These are phyloP conservation scores for Fusarium tuaranense DNA, from an alignment of 2,329 filamentous ascomycete genomes.

Conservation along the genomic window DNA sequence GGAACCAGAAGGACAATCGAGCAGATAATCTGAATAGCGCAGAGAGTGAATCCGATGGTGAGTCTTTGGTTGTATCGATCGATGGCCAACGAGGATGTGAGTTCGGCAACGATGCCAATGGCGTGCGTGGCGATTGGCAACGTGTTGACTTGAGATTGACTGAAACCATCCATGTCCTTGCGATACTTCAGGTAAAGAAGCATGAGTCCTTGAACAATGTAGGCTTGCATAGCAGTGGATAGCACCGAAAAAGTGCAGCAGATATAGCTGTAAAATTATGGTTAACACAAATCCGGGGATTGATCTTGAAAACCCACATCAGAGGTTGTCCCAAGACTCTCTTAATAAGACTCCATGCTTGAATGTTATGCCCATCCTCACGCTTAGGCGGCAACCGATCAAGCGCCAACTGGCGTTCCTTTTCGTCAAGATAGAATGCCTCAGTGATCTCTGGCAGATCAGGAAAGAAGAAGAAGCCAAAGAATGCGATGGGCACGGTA, in stretches of 20 bases:
- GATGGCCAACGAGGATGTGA: conserved; percentile 34
- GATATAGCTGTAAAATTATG: background rate
- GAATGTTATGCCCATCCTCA: conserved; percentile 50
- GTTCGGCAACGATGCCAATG: conserved; percentile 40
- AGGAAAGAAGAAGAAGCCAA: conserved; percentile 38
- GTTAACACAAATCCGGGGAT: background rate
- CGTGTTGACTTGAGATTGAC: conserved; percentile 43
- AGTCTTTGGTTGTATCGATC: conserved; percentile 28
- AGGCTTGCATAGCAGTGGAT: conserved; percentile 33
- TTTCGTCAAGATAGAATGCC: conserved; percentile 50
- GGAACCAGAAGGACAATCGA: conserved; percentile 36
- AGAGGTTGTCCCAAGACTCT: conserved; percentile 44
- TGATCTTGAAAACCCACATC: conserved; percentile 31
- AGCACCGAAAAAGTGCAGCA: conserved; percentile 48
- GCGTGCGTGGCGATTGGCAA: conserved; percentile 42
- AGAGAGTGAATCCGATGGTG: conserved; percentile 22
- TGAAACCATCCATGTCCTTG: conserved; percentile 31
- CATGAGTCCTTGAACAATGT: conserved; percentile 41
- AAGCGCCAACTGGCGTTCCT: conserved; percentile 49
- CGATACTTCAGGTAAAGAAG: conserved; percentile 41
- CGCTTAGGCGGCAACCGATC: conserved; percentile 48
- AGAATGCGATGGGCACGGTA: conserved; percentile 31
- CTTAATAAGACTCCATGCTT: conserved; percentile 44
- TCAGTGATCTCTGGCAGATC: conserved; percentile 50
- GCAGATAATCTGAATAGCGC: conserved; percentile 30